Evolutionary conservation across 2,329 filamentous ascomycete species (phyloP), one percentile per base, ranked within the genome.

Genomic region (Chaetomium globosum): DNA sequence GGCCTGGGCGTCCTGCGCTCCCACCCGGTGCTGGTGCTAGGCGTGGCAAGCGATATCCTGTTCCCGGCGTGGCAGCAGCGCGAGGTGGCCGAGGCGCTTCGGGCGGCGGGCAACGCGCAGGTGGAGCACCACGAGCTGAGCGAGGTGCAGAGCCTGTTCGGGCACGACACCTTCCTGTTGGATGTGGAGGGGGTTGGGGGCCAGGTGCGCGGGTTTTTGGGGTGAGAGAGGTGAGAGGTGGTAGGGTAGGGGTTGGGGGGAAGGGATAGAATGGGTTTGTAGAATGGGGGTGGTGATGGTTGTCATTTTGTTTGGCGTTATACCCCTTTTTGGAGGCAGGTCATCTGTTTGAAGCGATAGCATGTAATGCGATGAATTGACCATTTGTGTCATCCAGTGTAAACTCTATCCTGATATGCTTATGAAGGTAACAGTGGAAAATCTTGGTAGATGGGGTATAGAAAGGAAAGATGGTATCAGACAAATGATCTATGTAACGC

Each of bases 1-100:
- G 95, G 95, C 0, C 80, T 99, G 23, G 79, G 85, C 4, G 79
- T 86, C 0, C 77, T 98, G 61, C 86, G 88, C 61, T 84, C 93
- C 67, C 94, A 89, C 58, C 91, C 92, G 0, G 89, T 92, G 0
- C 82, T 99, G 26, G 91, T 99, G 12, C 89, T 99, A 81, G 95
- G 95, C 39, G 95, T 98, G 4, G 92, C 92, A 0, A 97, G 92
- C 72, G 95, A 99, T 75, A 98, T 97, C 58, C 80, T 99, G 43
- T 99, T 99, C 79, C 95, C 95, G 0, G 93, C 95, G 0, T 99
- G 95, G 94, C 95, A 99, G 80, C 95, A 99, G 80, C 87, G 91
- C 61, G 95, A 99, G 77, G 89, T 99, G 67, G 94, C 93, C 3
- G 89, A 94, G 73, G 90, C 94, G 2, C 80, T 99, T 69, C 86